Evolutionary conservation across 2,329 filamentous ascomycete species (phyloP).

Genomic region (Ceratocystis huliohia): DNA sequence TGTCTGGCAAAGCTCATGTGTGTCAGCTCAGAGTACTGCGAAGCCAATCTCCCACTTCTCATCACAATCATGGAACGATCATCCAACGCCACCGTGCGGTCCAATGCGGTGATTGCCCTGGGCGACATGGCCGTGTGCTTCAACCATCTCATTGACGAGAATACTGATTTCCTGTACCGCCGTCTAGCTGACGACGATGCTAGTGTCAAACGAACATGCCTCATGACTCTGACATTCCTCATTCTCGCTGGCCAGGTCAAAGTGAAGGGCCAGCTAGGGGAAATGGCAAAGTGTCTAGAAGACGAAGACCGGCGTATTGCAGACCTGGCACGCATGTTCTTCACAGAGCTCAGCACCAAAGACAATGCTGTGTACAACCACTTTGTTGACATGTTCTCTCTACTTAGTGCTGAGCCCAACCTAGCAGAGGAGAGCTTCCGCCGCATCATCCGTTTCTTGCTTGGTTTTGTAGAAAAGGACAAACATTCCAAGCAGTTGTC

Average conservation of each 20-base stretch:
- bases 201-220: conserved; percentile 88
- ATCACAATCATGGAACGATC: conserved; percentile 97
- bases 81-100: conserved; percentile 79
- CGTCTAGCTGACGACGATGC: conserved; percentile 77
- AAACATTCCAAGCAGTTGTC: conserved; percentile 93
- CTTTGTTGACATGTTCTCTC: conserved; percentile 97
- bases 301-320: conserved; percentile 91
- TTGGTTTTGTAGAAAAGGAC: conserved; percentile 98
- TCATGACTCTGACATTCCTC: conserved; percentile 96
- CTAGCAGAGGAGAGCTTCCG: conserved; percentile 77
- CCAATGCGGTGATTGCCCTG: conserved; percentile 90
- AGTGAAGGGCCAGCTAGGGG: conserved; percentile 94
- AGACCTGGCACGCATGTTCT: conserved; percentile 94
- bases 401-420: conserved; percentile 68
- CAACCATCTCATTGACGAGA: conserved; percentile 97
- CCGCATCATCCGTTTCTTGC: conserved; percentile 79
- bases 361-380: conserved; percentile 99
- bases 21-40: conserved; percentile 91
- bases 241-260: conserved; percentile 97
- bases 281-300: conserved; percentile 98
- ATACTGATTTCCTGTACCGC: conserved; percentile 94
- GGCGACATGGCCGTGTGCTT: conserved; percentile 99
- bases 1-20: conserved; percentile 99
- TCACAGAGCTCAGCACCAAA: conserved; percentile 91
- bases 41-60: conserved; percentile 77